Percentiles rank a stretch among this genome's conserved stretches.
These are phyloP conservation scores for Talaromyces albobiverticillius DNA, from an alignment of 2,329 filamentous ascomycete genomes.

Conservation along the genomic window DNA sequence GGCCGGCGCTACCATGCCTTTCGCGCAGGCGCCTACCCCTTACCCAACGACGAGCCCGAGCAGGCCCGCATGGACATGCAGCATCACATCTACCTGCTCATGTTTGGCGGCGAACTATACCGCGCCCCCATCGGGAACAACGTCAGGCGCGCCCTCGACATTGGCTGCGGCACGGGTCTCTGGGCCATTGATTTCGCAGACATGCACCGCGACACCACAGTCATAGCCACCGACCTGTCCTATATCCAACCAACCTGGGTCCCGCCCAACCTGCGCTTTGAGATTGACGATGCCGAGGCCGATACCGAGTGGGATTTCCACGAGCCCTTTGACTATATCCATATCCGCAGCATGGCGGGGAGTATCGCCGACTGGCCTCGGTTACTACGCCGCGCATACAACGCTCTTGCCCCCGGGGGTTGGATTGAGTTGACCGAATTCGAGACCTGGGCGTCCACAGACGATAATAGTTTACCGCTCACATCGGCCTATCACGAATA, in stretches of 20 bases:
- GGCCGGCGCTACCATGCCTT: conserved; percentile 21
- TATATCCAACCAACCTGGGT: conserved; percentile 19
- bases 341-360: conserved; percentile 26
- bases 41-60: conserved; percentile 25
- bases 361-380: conserved; percentile 27
- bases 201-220: conserved; percentile 8
- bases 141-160: conserved; percentile 8
- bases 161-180: conserved; percentile 15
- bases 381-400: conserved; percentile 23
- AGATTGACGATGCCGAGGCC: conserved; percentile 25
- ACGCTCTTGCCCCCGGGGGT: conserved; percentile 26
- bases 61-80: conserved; percentile 22
- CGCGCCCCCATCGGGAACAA: conserved; percentile 10
- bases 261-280: conserved; percentile 15
- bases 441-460: conserved; percentile 27
- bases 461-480: conserved; percentile 25
- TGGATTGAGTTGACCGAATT: conserved; percentile 30
- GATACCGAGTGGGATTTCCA: conserved; percentile 24
- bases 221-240: conserved; percentile 22
- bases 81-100: conserved; percentile 16
- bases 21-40: conserved; percentile 19
- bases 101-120: conserved; percentile 14
- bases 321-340: conserved; percentile 27
- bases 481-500: conserved; percentile 20
- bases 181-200: conserved; percentile 19